Percentiles rank a stretch among this genome's conserved stretches.
phyloP scores from a whole-genome alignment of 352 stramenopile genomes.

The Globisporangium yorkense region DNA sequence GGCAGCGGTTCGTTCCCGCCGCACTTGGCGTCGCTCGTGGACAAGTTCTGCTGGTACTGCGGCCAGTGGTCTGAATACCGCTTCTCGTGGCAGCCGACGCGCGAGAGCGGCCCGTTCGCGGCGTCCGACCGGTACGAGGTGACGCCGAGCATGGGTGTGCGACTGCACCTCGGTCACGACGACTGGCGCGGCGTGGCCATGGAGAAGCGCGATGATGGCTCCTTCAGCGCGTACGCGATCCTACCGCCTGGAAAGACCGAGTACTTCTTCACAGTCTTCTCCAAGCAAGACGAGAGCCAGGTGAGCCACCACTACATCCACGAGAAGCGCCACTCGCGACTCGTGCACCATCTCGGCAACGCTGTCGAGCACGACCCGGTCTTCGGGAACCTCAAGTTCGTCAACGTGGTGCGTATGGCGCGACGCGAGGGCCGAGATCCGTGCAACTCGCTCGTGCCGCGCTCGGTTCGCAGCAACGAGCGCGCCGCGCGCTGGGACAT shows the following conservation, averaged over 20 bases:
- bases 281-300: conserved; percentile 16
- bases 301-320: conserved; percentile 42
- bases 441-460: conserved; percentile 65
- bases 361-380: not conserved
- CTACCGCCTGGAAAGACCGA: conserved; percentile 66
- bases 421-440: conserved; percentile 54
- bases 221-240: conserved; percentile 51
- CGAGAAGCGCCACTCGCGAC: conserved; percentile 30
- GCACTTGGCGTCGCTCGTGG: conserved; percentile 45
- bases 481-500: conserved; percentile 56
- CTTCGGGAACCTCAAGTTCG: conserved; percentile 29
- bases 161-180: conserved; percentile 61
- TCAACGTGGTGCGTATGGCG: conserved; percentile 53
- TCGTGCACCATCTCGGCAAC: conserved; percentile 7
- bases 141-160: conserved; percentile 30
- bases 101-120: conserved; percentile 28
- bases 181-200: conserved; percentile 66
- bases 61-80: conserved; percentile 70
- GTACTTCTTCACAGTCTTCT: conserved; percentile 64
- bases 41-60: conserved; percentile 77
- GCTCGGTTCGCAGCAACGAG: conserved; percentile 35
- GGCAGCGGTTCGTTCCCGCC: conserved; percentile 42
- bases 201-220: conserved; percentile 49
- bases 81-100: conserved; percentile 54
- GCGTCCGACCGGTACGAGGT: conserved; percentile 29